These are phyloP conservation scores for Lizanozyma gosingica DNA, from an alignment of 1,139 yeast genomes.

Conservation along the genomic window DNA sequence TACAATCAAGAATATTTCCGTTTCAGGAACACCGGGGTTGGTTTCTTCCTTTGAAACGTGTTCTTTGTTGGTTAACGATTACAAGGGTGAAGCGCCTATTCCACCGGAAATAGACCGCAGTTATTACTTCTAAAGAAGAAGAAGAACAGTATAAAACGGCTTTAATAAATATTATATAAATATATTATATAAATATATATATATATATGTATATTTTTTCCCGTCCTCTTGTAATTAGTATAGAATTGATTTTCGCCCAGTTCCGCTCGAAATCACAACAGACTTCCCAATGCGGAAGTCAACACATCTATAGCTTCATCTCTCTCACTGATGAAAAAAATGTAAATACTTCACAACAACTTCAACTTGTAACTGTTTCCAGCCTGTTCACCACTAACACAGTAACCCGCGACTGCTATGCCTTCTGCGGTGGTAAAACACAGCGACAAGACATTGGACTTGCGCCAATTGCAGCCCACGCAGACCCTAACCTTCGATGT, in stretches of 20 bases:
- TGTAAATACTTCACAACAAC: too few relatives aligned
- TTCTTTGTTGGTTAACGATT: neutral
- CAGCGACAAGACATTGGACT: neutral
- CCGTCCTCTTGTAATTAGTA: too few relatives aligned
- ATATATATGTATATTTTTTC: too few relatives aligned
- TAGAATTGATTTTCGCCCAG: too few relatives aligned
- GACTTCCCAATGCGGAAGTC: neutral
- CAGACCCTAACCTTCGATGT: neutral
- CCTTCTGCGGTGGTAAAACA: neutral
- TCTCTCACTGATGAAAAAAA: neutral
- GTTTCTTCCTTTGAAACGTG: constrained; percentile 8
- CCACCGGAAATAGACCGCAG: neutral
- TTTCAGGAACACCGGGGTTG: constrained; percentile 20
- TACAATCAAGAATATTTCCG: constrained; percentile 24
- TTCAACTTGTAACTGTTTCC: too few relatives aligned
- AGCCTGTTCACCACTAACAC: neutral
- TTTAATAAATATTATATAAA: too few relatives aligned
- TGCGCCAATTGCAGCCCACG: neutral
- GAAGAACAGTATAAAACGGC: too few relatives aligned
- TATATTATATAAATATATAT: too few relatives aligned
- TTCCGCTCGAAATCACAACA: too few relatives aligned
- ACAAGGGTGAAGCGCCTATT: neutral
- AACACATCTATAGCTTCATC: neutral
- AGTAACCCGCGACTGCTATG: neutral
- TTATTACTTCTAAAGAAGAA: too few relatives aligned